Evolutionary conservation across 768 basidiomycete species (phyloP).

Genomic region (Kwoniella botswanensis): DNA sequence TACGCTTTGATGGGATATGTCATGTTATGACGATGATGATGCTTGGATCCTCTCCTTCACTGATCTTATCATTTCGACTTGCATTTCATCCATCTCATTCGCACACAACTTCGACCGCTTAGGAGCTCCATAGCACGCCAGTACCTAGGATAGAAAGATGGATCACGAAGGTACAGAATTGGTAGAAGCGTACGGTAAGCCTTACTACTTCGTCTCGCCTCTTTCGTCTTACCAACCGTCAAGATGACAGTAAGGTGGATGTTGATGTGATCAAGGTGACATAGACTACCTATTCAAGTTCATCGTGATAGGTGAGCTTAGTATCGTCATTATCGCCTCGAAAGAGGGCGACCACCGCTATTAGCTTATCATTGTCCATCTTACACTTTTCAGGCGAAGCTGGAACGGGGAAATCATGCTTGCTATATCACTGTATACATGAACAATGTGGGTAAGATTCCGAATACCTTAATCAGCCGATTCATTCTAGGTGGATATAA

Average conservation of each 20-base stretch:
- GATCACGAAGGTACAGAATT: conserved; percentile 82
- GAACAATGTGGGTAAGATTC: conserved; percentile 76
- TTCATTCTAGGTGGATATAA: neutral
- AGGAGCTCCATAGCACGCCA: neutral
- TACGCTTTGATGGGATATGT: neutral
- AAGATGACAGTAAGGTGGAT: too few species aligned
- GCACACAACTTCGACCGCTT: neutral
- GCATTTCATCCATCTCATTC: neutral
- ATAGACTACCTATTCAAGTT: conserved; percentile 98
- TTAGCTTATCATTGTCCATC: neutral
- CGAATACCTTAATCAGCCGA: conserved; percentile 28
- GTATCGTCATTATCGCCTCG: neutral
- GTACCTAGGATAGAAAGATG: conserved; percentile 3
- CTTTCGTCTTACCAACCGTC: too few species aligned
- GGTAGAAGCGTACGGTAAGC: conserved; percentile 87
- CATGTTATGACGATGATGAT: neutral
- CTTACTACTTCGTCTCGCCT: neutral
- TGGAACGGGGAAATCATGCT: conserved; percentile 95
- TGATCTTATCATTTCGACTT: neutral
- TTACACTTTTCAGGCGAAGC: conserved; percentile 73
- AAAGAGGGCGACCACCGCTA: neutral
- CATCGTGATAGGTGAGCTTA: conserved; percentile 81
- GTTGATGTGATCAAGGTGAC: neutral
- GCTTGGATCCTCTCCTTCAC: neutral
- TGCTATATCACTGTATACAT: conserved; percentile 94